Evolutionary conservation across 1,284 basidiomycete genomes (phyloP), one percentile per base, ranked within the genome.

Genomic region (Coniferiporia sulphurascens): DNA sequence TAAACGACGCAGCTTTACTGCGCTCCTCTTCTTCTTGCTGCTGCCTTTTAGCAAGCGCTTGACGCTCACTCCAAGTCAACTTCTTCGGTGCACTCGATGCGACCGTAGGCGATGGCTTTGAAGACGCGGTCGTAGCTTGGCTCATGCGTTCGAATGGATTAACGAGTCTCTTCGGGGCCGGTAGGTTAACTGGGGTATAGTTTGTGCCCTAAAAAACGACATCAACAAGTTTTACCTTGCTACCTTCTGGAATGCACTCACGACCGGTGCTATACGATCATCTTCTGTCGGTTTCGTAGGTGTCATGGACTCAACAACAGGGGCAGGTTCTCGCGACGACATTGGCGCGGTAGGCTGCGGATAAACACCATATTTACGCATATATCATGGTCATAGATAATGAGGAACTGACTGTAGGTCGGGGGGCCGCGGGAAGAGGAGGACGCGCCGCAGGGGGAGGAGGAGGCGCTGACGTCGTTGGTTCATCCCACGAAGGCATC

Each of bases 61-160:
- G 93, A 43, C 94, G 79, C 71, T 96, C 90, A 62, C 84, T 88
- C 94, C 94, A 96, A 0, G 93, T 95, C 58, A 95, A 73, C 71
- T 93, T 94, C 78, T 91, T 90, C 1, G 75, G 56, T 15, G 72
- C 72, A 19, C 41, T 48, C 19, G 74, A 72, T 50, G 67, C 63
- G n/a, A 71, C 65, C 64, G 68, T 64, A 15, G 66, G 52, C n/a
- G 56, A 54, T 3, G 59, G 57, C 55, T 56, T 67, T 2, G 65
- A 67, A 6, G 64, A 53, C 70, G 66, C 63, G 63, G 75, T 63
- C 67, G 76, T 67, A 59, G 84, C 76, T 48, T 79, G 75, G 61
- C 84, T 79, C 52, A 81, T 78, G 9, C 78, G 79, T 17, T 82
- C 84, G 66, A 95, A 95, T 3, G 92, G 88, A 70, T 93, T 95